Conservation (phyloP, 148 eudicot genomes). For the Rheum nobile region DNA sequence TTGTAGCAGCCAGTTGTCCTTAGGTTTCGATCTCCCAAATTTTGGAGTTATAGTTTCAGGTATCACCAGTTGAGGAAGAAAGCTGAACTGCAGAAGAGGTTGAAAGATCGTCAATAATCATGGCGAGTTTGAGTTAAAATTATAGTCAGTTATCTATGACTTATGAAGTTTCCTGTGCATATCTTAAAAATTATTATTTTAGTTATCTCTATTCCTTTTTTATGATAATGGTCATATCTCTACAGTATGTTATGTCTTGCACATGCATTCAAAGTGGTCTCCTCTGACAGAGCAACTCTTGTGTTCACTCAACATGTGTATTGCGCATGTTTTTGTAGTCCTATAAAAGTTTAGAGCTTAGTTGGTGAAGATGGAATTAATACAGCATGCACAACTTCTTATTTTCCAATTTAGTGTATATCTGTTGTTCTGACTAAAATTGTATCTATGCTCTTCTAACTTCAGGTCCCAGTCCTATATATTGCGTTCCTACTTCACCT, state of each 20-base stretch:
- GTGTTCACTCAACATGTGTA: not conserved
- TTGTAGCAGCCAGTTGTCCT: no score
- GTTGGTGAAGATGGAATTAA: not conserved
- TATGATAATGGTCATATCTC: not conserved
- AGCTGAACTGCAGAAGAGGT: not conserved
- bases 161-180: not conserved
- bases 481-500: constrained; percentile 44
- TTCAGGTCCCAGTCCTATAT: constrained; percentile 65
- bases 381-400: not conserved
- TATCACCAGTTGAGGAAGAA: not conserved
- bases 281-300: not conserved
- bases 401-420: not conserved
- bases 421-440: not conserved
- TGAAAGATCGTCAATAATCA: not conserved
- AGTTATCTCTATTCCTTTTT: not conserved
- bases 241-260: not conserved
- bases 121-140: not conserved
- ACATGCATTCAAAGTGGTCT: not conserved
- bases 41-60: not conserved
- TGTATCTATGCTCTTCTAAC: not conserved
- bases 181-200: no score
- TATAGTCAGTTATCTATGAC: not conserved
- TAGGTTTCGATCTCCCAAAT: no score
- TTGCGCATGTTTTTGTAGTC: not conserved
- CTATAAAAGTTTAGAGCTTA: not conserved